phyloP scores from a whole-genome alignment of 129 eudicot genomes.

The Artemisia annua region DNA sequence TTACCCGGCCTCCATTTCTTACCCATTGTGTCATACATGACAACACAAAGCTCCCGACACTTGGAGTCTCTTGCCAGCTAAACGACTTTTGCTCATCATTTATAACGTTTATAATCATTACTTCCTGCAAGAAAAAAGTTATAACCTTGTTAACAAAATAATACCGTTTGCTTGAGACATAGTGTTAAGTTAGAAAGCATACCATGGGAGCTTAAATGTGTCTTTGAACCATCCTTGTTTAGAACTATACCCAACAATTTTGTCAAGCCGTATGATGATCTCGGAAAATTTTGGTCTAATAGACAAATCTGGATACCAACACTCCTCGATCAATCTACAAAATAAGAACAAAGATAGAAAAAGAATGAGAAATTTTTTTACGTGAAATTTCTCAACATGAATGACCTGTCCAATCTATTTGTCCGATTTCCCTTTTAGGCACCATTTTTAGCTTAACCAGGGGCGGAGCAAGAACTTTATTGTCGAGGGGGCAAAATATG shows the following conservation, averaged over 20 bases:
- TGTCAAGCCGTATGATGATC: conserved; percentile 73
- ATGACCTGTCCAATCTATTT: too few species aligned
- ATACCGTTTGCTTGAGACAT: background rate
- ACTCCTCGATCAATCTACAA: conserved; percentile 83
- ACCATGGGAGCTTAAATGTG: conserved; percentile 96
- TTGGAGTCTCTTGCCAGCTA: conserved; percentile 12
- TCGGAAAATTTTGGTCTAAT: conserved; percentile 80
- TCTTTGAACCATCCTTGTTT: conserved; percentile 99
- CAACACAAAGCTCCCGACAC: background rate
- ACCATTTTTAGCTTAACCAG: too few species aligned
- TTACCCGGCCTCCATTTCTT: conserved; percentile 6
- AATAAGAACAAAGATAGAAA: background rate
- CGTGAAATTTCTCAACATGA: background rate
- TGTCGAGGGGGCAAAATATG: too few species aligned
- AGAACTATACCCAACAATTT: conserved; percentile 56
- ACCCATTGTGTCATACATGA: conserved; percentile 9
- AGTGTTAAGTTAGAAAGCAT: conserved; percentile 14
- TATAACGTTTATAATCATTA: conserved; percentile 11
- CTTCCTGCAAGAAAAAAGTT: conserved; percentile 23
- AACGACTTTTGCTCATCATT: conserved; percentile 23
- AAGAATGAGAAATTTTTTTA: background rate
- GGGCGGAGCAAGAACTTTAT: too few species aligned
- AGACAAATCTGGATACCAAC: conserved; percentile 66
- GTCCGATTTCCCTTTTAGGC: too few species aligned
- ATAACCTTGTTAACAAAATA: conserved; percentile 12